Conservation (phyloP, 164 flowering plant species). For the Cinnamomum chago region DNA sequence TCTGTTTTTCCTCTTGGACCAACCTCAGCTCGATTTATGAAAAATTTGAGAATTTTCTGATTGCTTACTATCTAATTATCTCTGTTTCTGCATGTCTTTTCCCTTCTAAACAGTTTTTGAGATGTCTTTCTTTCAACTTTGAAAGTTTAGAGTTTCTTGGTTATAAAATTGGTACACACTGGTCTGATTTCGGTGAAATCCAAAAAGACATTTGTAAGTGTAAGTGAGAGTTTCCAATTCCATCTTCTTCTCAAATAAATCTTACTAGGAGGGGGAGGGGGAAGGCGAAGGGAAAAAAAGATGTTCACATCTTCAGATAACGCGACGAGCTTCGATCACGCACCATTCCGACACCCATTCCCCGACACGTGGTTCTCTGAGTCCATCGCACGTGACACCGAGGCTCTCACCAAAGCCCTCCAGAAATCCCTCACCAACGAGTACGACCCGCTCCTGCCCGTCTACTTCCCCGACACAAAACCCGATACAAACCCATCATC, state of each 20-base stretch:
- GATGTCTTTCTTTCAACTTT: too few species aligned
- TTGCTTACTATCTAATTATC: too few species aligned
- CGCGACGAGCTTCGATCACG: constrained; percentile 41
- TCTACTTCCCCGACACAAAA: neutral
- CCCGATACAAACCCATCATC: constrained; percentile 8
- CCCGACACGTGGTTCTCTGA: constrained; percentile 62
- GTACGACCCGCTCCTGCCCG: neutral
- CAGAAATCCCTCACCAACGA: constrained; percentile 42
- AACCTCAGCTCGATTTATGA: too few species aligned
- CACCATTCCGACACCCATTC: constrained; percentile 39
- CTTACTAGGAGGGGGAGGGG: neutral
- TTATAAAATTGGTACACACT: too few species aligned
- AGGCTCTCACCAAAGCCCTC: constrained; percentile 63
- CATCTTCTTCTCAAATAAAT: neutral
- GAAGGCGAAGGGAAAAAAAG: neutral
- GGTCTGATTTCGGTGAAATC: too few species aligned
- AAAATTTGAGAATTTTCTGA: too few species aligned
- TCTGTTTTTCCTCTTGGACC: too few species aligned
- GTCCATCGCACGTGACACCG: constrained; percentile 53
- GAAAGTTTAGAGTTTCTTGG: too few species aligned
- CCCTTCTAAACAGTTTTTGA: too few species aligned
- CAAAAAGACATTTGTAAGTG: too few species aligned
- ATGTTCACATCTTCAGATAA: constrained; percentile 58
- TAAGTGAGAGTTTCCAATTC: too few species aligned
- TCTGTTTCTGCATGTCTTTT: too few species aligned